These are phyloP conservation scores for Capronia epimyces DNA, from an alignment of 2,329 filamentous ascomycete genomes.

Conservation along the genomic window DNA sequence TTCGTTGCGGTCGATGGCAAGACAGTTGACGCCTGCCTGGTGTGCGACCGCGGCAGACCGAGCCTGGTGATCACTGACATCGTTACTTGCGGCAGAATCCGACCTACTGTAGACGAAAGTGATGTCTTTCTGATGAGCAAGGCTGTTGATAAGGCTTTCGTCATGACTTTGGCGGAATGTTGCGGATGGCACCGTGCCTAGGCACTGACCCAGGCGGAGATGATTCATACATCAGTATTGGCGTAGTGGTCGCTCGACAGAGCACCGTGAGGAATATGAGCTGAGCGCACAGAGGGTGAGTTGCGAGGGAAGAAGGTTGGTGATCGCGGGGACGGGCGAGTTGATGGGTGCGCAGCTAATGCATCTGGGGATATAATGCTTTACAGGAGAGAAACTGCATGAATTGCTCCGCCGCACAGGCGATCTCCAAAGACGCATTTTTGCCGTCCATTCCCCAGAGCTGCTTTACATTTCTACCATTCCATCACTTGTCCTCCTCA, in stretches of 20 bases:
- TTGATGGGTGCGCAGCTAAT: neutral
- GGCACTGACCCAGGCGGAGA: constrained; percentile 21
- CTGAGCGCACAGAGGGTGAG: neutral
- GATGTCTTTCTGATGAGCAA: constrained; percentile 64
- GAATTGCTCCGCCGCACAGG: neutral
- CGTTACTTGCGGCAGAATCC: constrained; percentile 14
- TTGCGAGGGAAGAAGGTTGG: neutral
- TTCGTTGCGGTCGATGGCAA: constrained; percentile 77
- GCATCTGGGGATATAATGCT: neutral
- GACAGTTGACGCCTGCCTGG: constrained; percentile 68
- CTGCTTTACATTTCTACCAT: neutral
- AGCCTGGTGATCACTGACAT: constrained; percentile 25
- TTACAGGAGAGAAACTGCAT: neutral
- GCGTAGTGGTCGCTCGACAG: neutral
- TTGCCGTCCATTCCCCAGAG: neutral
- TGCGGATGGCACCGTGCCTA: constrained; percentile 61
- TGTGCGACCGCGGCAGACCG: constrained; percentile 54
- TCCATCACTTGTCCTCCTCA: neutral
- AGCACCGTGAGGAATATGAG: neutral
- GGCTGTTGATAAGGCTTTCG: constrained; percentile 61
- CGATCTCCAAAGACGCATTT: neutral
- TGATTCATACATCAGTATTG: constrained; percentile 22
- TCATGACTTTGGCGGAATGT: constrained; percentile 60
- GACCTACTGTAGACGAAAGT: constrained; percentile 37
- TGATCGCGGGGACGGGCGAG: neutral